Evolutionary conservation across 345 rosid genomes (phyloP).

Genomic region (Euphorbia pulcherrima): DNA sequence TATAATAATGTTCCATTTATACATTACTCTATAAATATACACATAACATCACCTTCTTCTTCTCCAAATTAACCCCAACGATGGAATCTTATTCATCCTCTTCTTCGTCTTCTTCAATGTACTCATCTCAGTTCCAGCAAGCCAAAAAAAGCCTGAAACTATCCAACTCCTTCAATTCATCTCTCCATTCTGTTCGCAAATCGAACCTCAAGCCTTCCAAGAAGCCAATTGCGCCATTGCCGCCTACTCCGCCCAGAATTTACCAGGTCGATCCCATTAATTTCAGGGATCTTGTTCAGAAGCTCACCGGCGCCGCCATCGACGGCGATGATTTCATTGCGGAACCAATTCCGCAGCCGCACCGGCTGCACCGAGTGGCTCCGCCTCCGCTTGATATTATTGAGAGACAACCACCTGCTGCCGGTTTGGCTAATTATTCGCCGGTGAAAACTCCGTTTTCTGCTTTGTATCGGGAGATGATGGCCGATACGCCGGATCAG

Average conservation of each 20-base stretch:
- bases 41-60: too few species aligned
- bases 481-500: conserved; percentile 21
- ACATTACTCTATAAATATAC: too few species aligned
- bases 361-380: conserved; percentile 35
- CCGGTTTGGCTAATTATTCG: conserved; percentile 1
- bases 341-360: conserved; percentile 11
- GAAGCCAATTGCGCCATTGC: conserved; percentile 58
- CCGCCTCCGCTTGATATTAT: conserved; percentile 43
- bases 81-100: conserved; percentile 36
- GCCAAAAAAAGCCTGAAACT: neutral
- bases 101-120: conserved; percentile 22
- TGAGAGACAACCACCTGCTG: conserved; percentile 10
- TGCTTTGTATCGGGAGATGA: conserved; percentile 26
- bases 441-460: conserved; percentile 22
- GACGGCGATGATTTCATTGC: conserved; percentile 25
- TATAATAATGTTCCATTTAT: too few species aligned
- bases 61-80: too few species aligned
- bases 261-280: conserved; percentile 72
- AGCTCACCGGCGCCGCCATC: conserved; percentile 61
- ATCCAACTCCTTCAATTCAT: conserved; percentile 27
- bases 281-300: conserved; percentile 81
- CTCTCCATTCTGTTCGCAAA: conserved; percentile 58
- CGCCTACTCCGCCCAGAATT: conserved; percentile 60
- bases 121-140: conserved; percentile 6
- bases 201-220: conserved; percentile 51